Evolutionary conservation across 352 stramenopile species (phyloP), one percentile per base, ranked within the genome.

Genomic region (Blastocystis sp.): DNA sequence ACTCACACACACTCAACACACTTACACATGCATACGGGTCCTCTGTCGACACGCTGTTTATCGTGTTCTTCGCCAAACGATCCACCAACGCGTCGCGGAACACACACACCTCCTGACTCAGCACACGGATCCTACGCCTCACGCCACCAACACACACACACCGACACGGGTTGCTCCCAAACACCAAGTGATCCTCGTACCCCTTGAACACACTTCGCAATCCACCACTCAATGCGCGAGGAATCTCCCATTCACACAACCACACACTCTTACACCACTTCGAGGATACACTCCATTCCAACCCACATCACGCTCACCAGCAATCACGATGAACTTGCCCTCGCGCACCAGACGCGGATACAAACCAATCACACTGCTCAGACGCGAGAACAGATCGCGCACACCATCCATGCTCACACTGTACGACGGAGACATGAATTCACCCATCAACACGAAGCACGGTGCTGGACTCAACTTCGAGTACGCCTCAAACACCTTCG

Each of bases 81-180:
- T n/a, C 7, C 11, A 76, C 7, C 9, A 69, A 21, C 21, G 42
- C 65, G 34, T 43, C 10, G 10, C 24, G 11, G 11, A 76, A 76
- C 65, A 76, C 65, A 76, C 65, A 76, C 11, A 76, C 21, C 38
- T 76, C 65, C 52, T 76, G n/a, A 21, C 14, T 43, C 24, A 34
- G 21, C 24, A 74, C 21, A 74, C 65, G 38, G 34, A 54, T 74
- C 43, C 24, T 34, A 34, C 38, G 21, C 43, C 2, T 21, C n/a
- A n/a, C 19, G 43, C 38, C 24, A n/a, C 21, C 34, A 43, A 74
- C 21, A 74, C 24, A 19, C 34, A 74, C 24, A 54, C 43, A 34
- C 28, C 28, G 28, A 34, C 38, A n/a, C 40, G n/a, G 40, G 14
- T n/a, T 17, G 40, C n/a, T 66, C 7, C 17, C 7, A 66, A 66